Evolutionary conservation across 1,284 basidiomycete species (phyloP).

Genomic region (Cryptococcus sp.): DNA sequence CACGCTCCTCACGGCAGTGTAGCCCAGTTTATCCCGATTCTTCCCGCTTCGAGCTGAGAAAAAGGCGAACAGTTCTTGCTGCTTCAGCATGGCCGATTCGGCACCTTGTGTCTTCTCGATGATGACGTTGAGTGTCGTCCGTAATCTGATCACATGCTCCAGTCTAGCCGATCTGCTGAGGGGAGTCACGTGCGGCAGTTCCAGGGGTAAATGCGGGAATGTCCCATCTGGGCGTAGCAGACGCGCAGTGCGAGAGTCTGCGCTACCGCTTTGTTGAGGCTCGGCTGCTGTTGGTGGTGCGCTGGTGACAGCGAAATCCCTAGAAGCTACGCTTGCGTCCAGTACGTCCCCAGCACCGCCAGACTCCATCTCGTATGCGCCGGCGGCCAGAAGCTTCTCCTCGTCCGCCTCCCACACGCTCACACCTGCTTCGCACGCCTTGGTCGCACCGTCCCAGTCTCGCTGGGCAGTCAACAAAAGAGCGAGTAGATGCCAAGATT

Average conservation of each 20-base stretch:
- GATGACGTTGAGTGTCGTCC: conserved; percentile 83
- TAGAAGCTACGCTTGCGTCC: conserved; percentile 20
- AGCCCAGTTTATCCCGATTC: conserved; percentile 24
- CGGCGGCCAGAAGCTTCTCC: conserved; percentile 32
- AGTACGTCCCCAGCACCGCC: conserved; percentile 14
- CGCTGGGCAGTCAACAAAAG: conserved; percentile 76
- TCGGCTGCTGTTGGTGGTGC: conserved; percentile 4
- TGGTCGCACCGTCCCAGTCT: conserved; percentile 76
- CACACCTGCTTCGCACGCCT: conserved; percentile 72
- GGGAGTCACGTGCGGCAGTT: conserved; percentile 7
- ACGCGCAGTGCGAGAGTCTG: neutral
- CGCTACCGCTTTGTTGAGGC: neutral
- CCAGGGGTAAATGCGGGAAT: conserved; percentile 15
- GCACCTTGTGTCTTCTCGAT: conserved; percentile 83
- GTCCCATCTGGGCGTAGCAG: conserved; percentile 23
- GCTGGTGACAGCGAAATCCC: conserved; percentile 23
- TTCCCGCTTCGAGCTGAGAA: conserved; percentile 54
- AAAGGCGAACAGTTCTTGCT: conserved; percentile 86
- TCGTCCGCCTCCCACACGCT: conserved; percentile 59
- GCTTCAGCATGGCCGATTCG: conserved; percentile 77
- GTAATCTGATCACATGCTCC: conserved; percentile 77
- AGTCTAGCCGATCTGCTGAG: conserved; percentile 65
- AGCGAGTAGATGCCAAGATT: conserved; percentile 90
- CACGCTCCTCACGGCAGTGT: conserved; percentile 2
- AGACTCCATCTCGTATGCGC: conserved; percentile 20